These are phyloP conservation scores for Lithocarpus polystachyus DNA, from an alignment of 306 rosid species.

Conservation along the genomic window DNA sequence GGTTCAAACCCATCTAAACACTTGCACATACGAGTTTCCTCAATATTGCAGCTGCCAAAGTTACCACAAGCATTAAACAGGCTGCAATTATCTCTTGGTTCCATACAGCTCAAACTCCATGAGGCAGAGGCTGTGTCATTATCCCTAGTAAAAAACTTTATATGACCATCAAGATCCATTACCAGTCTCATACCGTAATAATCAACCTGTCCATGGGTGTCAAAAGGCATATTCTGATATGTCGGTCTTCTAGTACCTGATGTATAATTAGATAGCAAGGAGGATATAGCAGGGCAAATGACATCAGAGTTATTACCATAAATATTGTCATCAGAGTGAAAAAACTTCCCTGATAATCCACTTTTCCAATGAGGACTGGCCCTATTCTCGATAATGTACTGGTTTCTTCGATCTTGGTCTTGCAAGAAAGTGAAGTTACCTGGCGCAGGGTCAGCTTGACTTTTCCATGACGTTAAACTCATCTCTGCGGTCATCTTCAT, in stretches of 20 bases:
- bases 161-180: not conserved
- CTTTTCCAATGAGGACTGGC: constrained; percentile 13
- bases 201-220: too few relatives aligned
- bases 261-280: too few relatives aligned
- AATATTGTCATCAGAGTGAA: too few relatives aligned
- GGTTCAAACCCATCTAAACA: constrained; percentile 46
- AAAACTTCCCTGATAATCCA: not conserved
- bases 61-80: constrained; percentile 28
- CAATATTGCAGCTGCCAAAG: constrained; percentile 28
- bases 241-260: too few relatives aligned
- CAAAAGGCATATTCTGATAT: too few relatives aligned
- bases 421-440: constrained; percentile 31
- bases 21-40: constrained; percentile 1
- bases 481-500: constrained; percentile 33
- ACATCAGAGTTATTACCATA: too few relatives aligned
- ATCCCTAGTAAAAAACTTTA: too few relatives aligned
- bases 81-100: constrained; percentile 1
- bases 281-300: too few relatives aligned
- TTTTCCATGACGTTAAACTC: constrained; percentile 31
- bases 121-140: too few relatives aligned
- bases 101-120: too few relatives aligned
- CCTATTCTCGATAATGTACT: not conserved
- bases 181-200: not conserved
- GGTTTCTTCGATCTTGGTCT: not conserved
- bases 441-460: not conserved